Conservation (phyloP, 2,329 filamentous ascomycete species). For the Xylaria hypoxylon region DNA sequence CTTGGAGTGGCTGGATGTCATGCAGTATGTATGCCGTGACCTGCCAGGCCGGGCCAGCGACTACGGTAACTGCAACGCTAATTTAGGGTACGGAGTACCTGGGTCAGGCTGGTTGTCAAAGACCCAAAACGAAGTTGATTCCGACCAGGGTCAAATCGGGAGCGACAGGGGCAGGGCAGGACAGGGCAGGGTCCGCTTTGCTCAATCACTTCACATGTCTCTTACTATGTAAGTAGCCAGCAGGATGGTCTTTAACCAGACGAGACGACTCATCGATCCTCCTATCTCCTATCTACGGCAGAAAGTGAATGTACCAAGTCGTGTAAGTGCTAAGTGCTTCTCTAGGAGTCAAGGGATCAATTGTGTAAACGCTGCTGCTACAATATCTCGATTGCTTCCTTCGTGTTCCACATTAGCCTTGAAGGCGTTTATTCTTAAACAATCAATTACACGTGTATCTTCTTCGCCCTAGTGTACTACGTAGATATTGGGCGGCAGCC, state of each 20-base stretch:
- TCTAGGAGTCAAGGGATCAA: neutral
- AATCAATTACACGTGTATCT: conserved; percentile 21
- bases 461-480: neutral
- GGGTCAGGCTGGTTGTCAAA: conserved; percentile 31
- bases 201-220: conserved; percentile 15
- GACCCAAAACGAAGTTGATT: conserved; percentile 48
- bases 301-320: neutral
- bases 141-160: conserved; percentile 44
- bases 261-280: neutral
- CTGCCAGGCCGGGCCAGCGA: conserved; percentile 31
- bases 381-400: conserved; percentile 26
- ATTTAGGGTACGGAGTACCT: conserved; percentile 46
- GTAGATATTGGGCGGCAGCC: conserved; percentile 30
- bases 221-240: too few relatives aligned
- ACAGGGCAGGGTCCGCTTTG: conserved; percentile 41
- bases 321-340: neutral
- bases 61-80: conserved; percentile 40
- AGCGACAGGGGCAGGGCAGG: conserved; percentile 38
- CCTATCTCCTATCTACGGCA: neutral
- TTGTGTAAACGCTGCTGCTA: conserved; percentile 8
- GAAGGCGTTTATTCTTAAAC: conserved; percentile 31
- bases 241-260: conserved; percentile 11
- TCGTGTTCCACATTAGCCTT: conserved; percentile 30
- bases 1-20: conserved; percentile 46
- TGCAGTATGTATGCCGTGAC: conserved; percentile 44